A percentile compares a stretch with the other conserved stretches of the same genome.
Conservation (phyloP, 805 yeast species). For the Barnettozyma vustinii region DNA sequence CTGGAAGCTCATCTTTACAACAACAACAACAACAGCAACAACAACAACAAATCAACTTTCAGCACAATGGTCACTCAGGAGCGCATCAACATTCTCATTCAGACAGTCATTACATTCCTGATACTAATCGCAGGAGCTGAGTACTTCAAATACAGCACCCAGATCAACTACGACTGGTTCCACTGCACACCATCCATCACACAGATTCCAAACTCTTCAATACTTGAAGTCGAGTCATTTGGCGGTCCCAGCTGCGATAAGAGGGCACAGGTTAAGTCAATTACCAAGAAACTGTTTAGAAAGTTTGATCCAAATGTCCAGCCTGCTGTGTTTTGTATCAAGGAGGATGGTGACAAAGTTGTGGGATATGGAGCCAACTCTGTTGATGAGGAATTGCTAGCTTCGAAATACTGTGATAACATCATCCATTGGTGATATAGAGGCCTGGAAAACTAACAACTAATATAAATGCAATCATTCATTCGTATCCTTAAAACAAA, state of each 20-base stretch:
- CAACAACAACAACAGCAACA: no score
- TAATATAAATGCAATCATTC: neutral
- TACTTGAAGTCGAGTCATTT: slow-evolving; percentile 29
- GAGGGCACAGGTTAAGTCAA: slow-evolving; percentile 36
- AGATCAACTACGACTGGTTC: slow-evolving; percentile 38
- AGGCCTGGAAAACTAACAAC: neutral
- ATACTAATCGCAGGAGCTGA: slow-evolving; percentile 35
- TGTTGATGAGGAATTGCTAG: slow-evolving; percentile 14
- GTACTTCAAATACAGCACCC: slow-evolving; percentile 37
- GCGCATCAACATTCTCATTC: slow-evolving; percentile 22
- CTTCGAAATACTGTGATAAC: slow-evolving; percentile 17
- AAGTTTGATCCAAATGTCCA: slow-evolving; percentile 34
- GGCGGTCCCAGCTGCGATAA: slow-evolving; percentile 42
- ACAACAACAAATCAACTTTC: no score
- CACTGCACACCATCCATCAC: slow-evolving; percentile 35
- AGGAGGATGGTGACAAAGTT: slow-evolving; percentile 25
- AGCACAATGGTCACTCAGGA: slow-evolving; percentile 13
- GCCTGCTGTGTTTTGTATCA: slow-evolving; percentile 32
- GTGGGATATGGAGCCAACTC: slow-evolving; percentile 19
- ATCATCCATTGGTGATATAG: slow-evolving; percentile 22
- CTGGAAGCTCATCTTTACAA: no score
- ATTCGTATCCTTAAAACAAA: neutral
- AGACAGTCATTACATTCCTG: slow-evolving; percentile 26
- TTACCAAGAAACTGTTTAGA: slow-evolving; percentile 34
- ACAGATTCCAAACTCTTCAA: slow-evolving; percentile 22